phyloP scores from a whole-genome alignment of 345 rosid species.

The Brassica juncea region DNA sequence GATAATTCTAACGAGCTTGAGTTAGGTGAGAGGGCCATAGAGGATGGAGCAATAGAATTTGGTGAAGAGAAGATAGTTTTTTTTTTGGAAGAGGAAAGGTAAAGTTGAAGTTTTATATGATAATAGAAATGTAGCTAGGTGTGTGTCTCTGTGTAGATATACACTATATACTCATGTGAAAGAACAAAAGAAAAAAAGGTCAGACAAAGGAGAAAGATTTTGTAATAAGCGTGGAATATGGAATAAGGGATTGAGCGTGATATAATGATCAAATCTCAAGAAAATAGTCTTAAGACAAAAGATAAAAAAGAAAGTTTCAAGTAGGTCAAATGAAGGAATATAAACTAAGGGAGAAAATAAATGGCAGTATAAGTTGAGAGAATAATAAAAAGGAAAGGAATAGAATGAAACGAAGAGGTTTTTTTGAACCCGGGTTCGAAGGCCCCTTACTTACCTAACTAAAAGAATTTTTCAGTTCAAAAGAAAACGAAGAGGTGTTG shows the following conservation, averaged over 20 bases:
- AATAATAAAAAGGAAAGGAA: neutral
- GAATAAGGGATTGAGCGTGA: conserved; percentile 28
- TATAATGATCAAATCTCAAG: conserved; percentile 1
- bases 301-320: conserved; percentile 9
- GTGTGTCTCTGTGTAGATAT: conserved; percentile 24
- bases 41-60: conserved; percentile 22
- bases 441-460: no score
- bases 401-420: neutral
- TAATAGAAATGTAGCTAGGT: conserved; percentile 34
- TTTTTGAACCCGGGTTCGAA: no score
- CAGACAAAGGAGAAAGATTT: conserved; percentile 32
- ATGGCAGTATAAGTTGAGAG: conserved; percentile 19
- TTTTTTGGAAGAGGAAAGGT: conserved; percentile 36
- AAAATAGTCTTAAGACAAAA: neutral
- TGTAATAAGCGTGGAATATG: conserved; percentile 36
- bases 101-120: conserved; percentile 38
- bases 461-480: no score
- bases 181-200: conserved; percentile 11
- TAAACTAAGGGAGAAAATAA: conserved; percentile 20
- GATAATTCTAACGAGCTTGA: conserved; percentile 65
- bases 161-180: conserved; percentile 24
- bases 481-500: no score
- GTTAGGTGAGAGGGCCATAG: conserved; percentile 39
- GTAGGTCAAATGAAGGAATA: conserved; percentile 29
- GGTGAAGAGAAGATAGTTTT: conserved; percentile 29